Evolutionary conservation across 2,329 filamentous ascomycete genomes (phyloP).

Genomic region (Shiraia sp.): DNA sequence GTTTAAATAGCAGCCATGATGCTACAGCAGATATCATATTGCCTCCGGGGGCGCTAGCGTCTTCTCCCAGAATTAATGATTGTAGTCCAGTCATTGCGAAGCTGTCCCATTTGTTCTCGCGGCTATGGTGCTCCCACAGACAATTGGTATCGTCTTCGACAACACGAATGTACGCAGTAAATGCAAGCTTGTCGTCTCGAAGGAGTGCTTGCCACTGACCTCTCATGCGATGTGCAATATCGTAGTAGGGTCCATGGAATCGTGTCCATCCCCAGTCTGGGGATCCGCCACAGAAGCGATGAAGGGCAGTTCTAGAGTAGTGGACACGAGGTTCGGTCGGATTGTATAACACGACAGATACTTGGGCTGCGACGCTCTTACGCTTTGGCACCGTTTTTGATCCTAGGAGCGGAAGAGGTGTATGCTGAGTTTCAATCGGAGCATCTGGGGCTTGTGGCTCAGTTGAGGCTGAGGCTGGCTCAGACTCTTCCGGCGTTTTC

Average conservation of each 20-base stretch:
- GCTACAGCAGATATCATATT: slow-evolving; percentile 59
- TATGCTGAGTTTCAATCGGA: slow-evolving; percentile 29
- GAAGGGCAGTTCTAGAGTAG: slow-evolving; percentile 59
- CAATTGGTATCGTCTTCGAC: slow-evolving; percentile 63
- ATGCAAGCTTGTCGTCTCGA: slow-evolving; percentile 63
- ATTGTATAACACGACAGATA: slow-evolving; percentile 66
- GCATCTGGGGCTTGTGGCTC: neutral
- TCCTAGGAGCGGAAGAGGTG: slow-evolving; percentile 43
- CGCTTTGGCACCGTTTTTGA: slow-evolving; percentile 43
- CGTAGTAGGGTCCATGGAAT: slow-evolving; percentile 62
- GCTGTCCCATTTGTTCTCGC: slow-evolving; percentile 61
- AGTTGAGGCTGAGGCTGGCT: too few species aligned
- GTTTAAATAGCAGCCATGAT: slow-evolving; percentile 62
- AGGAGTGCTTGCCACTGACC: slow-evolving; percentile 63
- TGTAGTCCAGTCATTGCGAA: slow-evolving; percentile 61
- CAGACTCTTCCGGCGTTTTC: slow-evolving; percentile 2
- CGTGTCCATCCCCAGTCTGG: slow-evolving; percentile 68
- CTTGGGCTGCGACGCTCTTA: slow-evolving; percentile 59
- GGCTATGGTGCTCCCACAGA: slow-evolving; percentile 63
- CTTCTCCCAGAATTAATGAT: slow-evolving; percentile 45
- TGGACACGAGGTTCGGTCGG: slow-evolving; percentile 64
- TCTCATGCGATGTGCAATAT: slow-evolving; percentile 61
- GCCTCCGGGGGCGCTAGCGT: slow-evolving; percentile 38
- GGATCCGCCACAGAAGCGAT: slow-evolving; percentile 62
- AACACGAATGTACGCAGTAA: slow-evolving; percentile 64